Base-by-base conservation (phyloP, 495 filamentous ascomycete genomes). In the Cercophora newfieldiana region DNA sequence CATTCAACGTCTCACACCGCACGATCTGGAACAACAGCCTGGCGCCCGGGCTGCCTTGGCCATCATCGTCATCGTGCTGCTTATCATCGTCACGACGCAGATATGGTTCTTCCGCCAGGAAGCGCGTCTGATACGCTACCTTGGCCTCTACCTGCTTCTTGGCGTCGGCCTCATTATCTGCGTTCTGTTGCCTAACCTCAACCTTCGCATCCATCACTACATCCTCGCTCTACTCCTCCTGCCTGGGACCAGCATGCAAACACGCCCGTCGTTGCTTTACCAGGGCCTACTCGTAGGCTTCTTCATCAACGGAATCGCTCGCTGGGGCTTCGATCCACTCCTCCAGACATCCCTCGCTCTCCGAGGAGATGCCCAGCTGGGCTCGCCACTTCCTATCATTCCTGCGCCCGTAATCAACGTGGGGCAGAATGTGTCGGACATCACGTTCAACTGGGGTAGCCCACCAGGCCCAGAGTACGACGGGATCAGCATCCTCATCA, bases 201-300 rank as follows among this genome's bases (percentile, higher is more conserved):
- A 85, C 55, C 85, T 99, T 56, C 86, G 95, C 12, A 93, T 98
- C 63, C 96, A 98, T 71, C 95, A 99, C 74, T 98, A 99, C 69
- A 90, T 98, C 69, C 83, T 99, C 7, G 93, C 90, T 19, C 80
- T 97, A 3, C 71, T 87, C 0, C 84, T 99, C 0, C 85, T 97
- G 18, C 93, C 92, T 0, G 94, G 93, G 0, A 97, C 94, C 0
- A 88, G 89, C 48, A 84, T 97, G 64, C 91, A 93, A 66, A 97
- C 91, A 5, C 83, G 94, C 0, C 87, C 89, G 0, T 88, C 86
- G 0, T 73, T 97, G 25, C 74, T 93, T 3, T 97, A 92, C 66
- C 93, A 97, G 71, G 94, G 94, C 2, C 75, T 98, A 22, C 77
- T 97, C 1, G 75, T 97, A 1, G 94, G 94, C 7, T 79, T 98